Percentiles rank a stretch among this genome's conserved stretches.
phyloP scores from a whole-genome alignment of 441 rosid genomes.

The Arabidopsis hybrid region DNA sequence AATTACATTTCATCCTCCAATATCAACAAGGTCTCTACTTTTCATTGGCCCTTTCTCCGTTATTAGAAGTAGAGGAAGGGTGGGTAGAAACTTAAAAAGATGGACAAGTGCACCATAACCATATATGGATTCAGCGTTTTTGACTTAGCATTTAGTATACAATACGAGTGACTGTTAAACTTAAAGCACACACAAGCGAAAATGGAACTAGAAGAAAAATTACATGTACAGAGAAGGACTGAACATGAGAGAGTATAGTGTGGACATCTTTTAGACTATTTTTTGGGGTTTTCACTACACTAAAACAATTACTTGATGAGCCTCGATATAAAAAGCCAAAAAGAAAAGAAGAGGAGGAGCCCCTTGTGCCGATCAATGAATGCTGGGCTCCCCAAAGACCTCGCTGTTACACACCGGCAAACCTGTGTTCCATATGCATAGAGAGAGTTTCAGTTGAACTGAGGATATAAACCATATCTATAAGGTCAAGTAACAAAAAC shows the following conservation, averaged over 20 bases:
- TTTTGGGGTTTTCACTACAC: conserved; percentile 35
- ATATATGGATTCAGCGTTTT: conserved; percentile 9
- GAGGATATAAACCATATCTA: conserved; percentile 12
- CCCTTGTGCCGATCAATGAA: conserved; percentile 21
- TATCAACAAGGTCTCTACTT: not conserved
- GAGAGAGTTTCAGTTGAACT: conserved; percentile 26
- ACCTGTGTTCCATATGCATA: conserved; percentile 44
- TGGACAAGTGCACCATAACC: conserved; percentile 5
- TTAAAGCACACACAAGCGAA: conserved; percentile 11
- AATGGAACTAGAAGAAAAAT: conserved; percentile 29
- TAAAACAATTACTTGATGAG: conserved; percentile 39
- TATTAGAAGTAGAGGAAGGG: not conserved
- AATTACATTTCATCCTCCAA: not conserved
- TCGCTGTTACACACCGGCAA: conserved; percentile 64
- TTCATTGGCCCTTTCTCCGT: not conserved
- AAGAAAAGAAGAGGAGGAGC: not conserved
- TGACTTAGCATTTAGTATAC: conserved; percentile 38
- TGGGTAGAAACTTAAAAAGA: conserved; percentile 7
- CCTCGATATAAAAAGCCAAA: conserved; percentile 9
- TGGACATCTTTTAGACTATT: conserved; percentile 42
- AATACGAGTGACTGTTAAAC: conserved; percentile 22
- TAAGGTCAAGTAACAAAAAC: conserved; percentile 41
- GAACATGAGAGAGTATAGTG: conserved; percentile 45
- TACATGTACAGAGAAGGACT: conserved; percentile 47
- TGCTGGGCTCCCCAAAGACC: conserved; percentile 53